These are phyloP conservation scores for Plasmodium chabaudi DNA, from an alignment of 169 alveolate species.

Conservation along the genomic window DNA sequence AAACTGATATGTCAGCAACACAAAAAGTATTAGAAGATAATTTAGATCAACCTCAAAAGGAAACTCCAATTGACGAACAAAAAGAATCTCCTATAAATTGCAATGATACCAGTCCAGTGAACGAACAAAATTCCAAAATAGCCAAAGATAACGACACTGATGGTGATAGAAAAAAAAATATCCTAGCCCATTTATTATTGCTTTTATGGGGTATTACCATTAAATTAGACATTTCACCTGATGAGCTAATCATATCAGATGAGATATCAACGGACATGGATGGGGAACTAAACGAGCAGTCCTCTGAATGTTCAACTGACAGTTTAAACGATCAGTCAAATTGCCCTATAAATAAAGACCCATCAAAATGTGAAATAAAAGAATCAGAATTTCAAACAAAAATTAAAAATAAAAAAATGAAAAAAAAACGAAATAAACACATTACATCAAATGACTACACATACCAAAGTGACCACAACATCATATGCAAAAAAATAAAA, in stretches of 20 bases:
- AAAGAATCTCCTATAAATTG: neutral
- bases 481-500: neutral
- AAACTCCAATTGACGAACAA: neutral
- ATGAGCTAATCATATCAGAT: slow-evolving; percentile 62
- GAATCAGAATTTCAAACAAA: too few species aligned
- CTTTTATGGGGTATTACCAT: slow-evolving; percentile 65
- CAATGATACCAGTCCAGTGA: neutral
- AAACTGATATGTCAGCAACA: neutral
- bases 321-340: neutral
- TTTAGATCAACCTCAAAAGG: neutral
- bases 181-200: slow-evolving; percentile 24
- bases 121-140: too few species aligned
- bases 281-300: slow-evolving; percentile 4
- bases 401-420: too few species aligned
- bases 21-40: neutral
- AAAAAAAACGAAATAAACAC: too few species aligned
- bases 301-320: neutral
- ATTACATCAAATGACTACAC: too few species aligned
- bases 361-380: too few species aligned
- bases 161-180: neutral
- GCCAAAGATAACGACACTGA: too few species aligned
- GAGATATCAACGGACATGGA: slow-evolving; percentile 56
- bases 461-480: neutral
- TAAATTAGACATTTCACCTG: slow-evolving; percentile 5
- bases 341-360: too few species aligned